Evolutionary conservation across 345 rosid genomes (phyloP).

Genomic region (Barbarea vulgaris): DNA sequence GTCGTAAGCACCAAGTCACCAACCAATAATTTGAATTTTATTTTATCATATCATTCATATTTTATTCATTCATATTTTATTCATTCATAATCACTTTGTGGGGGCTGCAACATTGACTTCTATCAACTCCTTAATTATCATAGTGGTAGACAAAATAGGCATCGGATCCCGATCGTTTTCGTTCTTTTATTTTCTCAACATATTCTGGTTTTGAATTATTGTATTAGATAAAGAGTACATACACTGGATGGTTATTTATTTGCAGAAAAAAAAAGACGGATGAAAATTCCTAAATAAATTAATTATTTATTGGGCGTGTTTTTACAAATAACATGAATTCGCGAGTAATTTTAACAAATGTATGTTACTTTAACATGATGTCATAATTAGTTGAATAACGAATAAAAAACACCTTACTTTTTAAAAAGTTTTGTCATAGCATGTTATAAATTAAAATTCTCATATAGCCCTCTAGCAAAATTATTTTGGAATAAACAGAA

Average conservation of each 20-base stretch:
- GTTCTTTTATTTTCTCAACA: slow-evolving; percentile 7
- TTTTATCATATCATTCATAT: slow-evolving; percentile 22
- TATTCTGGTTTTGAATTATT: slow-evolving; percentile 19
- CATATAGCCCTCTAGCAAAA: too few relatives aligned
- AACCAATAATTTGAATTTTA: slow-evolving; percentile 37
- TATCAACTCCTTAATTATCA: slow-evolving; percentile 33
- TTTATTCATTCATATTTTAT: slow-evolving; percentile 19
- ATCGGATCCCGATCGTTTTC: slow-evolving; percentile 37
- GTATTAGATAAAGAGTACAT: neutral
- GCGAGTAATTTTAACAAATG: too few relatives aligned
- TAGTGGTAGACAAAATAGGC: slow-evolving; percentile 37
- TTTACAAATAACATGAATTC: too few relatives aligned
- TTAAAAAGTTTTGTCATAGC: too few relatives aligned
- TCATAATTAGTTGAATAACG: too few relatives aligned
- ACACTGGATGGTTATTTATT: neutral
- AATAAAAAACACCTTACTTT: too few relatives aligned
- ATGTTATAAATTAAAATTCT: too few relatives aligned
- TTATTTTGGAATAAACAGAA: too few relatives aligned
- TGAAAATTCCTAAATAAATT: neutral
- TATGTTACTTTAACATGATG: too few relatives aligned
- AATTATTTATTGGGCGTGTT: neutral
- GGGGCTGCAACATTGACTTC: slow-evolving; percentile 44
- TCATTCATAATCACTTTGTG: slow-evolving; percentile 25
- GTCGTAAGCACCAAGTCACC: slow-evolving; percentile 45
- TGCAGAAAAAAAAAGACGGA: neutral